These are phyloP conservation scores for Chaetoceros tenuissimus DNA, from an alignment of 108 stramenopile genomes.

Conservation along the genomic window DNA sequence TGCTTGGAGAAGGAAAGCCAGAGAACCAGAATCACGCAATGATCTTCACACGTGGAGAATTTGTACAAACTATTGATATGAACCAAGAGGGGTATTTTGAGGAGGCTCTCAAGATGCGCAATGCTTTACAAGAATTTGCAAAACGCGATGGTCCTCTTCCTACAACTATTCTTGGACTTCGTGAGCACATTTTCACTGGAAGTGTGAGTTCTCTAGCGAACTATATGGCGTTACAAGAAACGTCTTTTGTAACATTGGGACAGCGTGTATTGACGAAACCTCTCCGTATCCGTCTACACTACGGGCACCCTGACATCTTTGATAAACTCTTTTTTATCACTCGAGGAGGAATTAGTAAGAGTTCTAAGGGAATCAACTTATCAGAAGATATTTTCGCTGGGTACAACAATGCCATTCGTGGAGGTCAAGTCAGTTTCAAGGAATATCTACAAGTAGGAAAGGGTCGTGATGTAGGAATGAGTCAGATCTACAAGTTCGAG, in stretches of 20 bases:
- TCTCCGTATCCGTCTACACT: conserved; percentile 91
- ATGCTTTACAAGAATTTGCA: conserved; percentile 93
- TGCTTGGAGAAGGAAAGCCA: conserved; percentile 97
- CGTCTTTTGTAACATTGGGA: conserved; percentile 93
- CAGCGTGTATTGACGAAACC: conserved; percentile 94
- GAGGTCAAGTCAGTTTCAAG: conserved; percentile 89
- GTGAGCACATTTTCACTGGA: conserved; percentile 99
- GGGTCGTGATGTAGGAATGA: conserved; percentile 98
- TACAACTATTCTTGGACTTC: conserved; percentile 90
- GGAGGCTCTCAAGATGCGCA: conserved; percentile 97
- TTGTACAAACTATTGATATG: conserved; percentile 98
- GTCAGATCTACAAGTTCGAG: conserved; percentile 99
- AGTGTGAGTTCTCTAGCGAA: conserved; percentile 95
- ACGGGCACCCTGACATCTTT: conserved; percentile 98
- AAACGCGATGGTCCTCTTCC: conserved; percentile 82
- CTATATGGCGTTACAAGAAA: conserved; percentile 98
- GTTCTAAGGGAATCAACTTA: conserved; percentile 96
- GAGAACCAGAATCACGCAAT: conserved; percentile 99
- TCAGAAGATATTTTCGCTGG: conserved; percentile 99
- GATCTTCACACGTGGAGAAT: conserved; percentile 95
- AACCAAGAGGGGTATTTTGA: conserved; percentile 99
- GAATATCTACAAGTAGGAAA: conserved; percentile 98
- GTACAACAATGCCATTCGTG: conserved; percentile 92
- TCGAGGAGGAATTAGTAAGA: conserved; percentile 93
- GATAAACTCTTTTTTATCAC: conserved; percentile 98